Evolutionary conservation across 371 early-diverging fungal species (phyloP), one percentile per base, ranked within the genome.

Genomic region (Mucor lusitanicus): DNA sequence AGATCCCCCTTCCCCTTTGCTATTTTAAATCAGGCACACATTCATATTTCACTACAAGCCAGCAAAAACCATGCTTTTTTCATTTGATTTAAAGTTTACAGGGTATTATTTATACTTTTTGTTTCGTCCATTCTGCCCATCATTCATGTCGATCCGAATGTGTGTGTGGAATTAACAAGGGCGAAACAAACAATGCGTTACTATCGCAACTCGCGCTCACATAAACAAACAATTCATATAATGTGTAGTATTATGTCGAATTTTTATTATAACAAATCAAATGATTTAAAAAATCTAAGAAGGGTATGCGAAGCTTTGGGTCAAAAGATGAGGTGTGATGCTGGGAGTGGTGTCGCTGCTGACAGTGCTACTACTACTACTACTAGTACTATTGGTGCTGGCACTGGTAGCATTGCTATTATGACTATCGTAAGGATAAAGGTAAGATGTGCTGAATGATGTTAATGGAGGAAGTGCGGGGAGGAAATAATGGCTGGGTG

Each of bases 351-450:
- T 30, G 28, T 13, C 19, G 4, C 12, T 55, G 32, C n/a, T 55
- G 55, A 9, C n/a, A 30, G 55, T 17, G 30, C 32, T 55, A 55
- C 32, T 53, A 21, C 28, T 27, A 28, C 46, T 46, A 21, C 19
- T 53, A 21, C 28, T 27, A 28, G 21, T 46, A 21, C 19, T 17
- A 21, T 17, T 37, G 1, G 13, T 46, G 46, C 46, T 50, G 12
- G 50, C 12, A 21, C 25, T 23, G 23, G 21, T 4, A 7, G 11
- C 21, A 25, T 25, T 50, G 8, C 50, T 50, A 50, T 12, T 50
- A 50, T 25, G 50, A 50, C 50, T 50, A 50, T 50, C 50, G 50
- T 50, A 50, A 50, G 50, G 50, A 50, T 50, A 50, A 19, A 50
- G 50, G 4, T 25, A 50, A 25, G 50, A 25, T 50, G 50, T 50